These are phyloP conservation scores for Tinospora cordifolia DNA, from an alignment of 164 flowering plant species.

Conservation along the genomic window DNA sequence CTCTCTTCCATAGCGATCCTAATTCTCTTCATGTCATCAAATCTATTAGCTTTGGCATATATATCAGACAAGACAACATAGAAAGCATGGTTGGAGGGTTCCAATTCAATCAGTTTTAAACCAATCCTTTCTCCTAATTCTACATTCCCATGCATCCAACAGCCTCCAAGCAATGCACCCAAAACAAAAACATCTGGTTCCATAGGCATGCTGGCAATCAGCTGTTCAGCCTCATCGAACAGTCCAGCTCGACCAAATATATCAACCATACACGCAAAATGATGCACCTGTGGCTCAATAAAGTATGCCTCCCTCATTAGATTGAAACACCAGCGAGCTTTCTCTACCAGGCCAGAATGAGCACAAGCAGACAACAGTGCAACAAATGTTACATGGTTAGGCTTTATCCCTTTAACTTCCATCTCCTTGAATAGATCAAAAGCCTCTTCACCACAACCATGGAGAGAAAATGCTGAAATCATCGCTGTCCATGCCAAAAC, in stretches of 20 bases:
- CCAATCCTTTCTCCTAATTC: constrained; percentile 63
- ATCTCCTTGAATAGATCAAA: constrained; percentile 47
- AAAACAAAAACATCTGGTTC: constrained; percentile 75
- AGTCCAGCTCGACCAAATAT: constrained; percentile 53
- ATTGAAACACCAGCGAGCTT: constrained; percentile 51
- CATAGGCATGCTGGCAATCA: constrained; percentile 62
- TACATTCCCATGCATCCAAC: constrained; percentile 65
- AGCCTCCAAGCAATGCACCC: constrained; percentile 81
- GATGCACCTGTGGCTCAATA: constrained; percentile 53
- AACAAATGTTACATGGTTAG: constrained; percentile 65
- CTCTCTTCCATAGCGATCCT: constrained; percentile 48
- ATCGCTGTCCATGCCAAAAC: constrained; percentile 61
- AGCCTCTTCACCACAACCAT: constrained; percentile 55
- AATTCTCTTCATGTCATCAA: constrained; percentile 40
- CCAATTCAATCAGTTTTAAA: constrained; percentile 35
- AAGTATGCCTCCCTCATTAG: constrained; percentile 41
- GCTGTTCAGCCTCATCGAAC: constrained; percentile 54
- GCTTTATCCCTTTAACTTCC: constrained; percentile 45
- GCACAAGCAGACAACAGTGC: constrained; percentile 73
- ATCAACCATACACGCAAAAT: constrained; percentile 79
- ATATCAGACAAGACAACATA: constrained; percentile 57
- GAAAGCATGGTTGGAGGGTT: constrained; percentile 65
- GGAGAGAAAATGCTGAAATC: constrained; percentile 59
- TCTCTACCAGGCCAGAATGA: constrained; percentile 63
- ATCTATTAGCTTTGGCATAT: constrained; percentile 54